Percentiles rank a stretch among this genome's conserved stretches.
These are phyloP conservation scores for Rauvolfia tetraphylla DNA, from an alignment of 257 asterid genomes.

Conservation along the genomic window DNA sequence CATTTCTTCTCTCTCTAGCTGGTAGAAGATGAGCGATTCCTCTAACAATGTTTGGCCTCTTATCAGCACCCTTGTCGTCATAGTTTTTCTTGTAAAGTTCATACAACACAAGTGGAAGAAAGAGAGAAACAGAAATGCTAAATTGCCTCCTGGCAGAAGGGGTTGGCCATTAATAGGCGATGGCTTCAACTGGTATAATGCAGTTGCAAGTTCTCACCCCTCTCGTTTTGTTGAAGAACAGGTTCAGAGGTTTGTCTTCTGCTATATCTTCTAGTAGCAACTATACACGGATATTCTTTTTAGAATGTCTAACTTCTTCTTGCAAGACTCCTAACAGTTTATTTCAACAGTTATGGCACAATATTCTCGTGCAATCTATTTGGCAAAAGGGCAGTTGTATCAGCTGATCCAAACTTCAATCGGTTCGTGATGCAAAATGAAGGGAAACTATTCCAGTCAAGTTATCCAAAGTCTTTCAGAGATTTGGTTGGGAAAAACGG, in stretches of 20 bases:
- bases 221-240: constrained; percentile 69
- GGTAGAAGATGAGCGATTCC: constrained; percentile 29
- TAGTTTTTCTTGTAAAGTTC: constrained; percentile 31
- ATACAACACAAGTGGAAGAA: constrained; percentile 9
- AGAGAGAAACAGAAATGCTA: constrained; percentile 14
- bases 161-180: constrained; percentile 82
- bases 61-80: constrained; percentile 26
- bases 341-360: constrained; percentile 56
- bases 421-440: constrained; percentile 81
- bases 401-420: constrained; percentile 80
- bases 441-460: constrained; percentile 72
- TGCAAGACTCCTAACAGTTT: not conserved
- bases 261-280: not conserved
- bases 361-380: constrained; percentile 73
- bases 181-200: constrained; percentile 79
- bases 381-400: constrained; percentile 76
- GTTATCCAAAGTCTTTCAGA: constrained; percentile 85
- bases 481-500: constrained; percentile 87
- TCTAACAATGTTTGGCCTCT: constrained; percentile 23
- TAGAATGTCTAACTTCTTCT: not conserved
- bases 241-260: constrained; percentile 44
- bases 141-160: constrained; percentile 76
- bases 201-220: constrained; percentile 86
- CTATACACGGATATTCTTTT: not conserved
- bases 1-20: constrained; percentile 3